Conservation (phyloP, 2,329 filamentous ascomycete genomes). For the Talaromyces islandicus region DNA sequence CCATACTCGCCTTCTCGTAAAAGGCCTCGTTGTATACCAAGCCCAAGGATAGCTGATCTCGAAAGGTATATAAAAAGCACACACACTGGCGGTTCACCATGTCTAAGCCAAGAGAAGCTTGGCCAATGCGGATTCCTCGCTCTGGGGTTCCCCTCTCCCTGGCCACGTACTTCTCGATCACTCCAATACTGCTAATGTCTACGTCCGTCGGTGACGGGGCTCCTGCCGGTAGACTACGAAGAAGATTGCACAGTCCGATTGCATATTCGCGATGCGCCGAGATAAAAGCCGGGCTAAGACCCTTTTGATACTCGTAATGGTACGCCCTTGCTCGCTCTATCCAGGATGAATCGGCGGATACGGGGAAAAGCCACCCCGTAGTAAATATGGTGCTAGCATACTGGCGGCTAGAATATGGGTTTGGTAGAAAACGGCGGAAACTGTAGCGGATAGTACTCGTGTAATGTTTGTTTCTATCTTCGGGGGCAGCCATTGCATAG, state of each 20-base stretch:
- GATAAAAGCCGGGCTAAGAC: slow-evolving; percentile 17
- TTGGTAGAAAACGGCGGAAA: slow-evolving; percentile 21
- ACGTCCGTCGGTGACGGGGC: slow-evolving; percentile 23
- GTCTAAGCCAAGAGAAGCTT: slow-evolving; percentile 25
- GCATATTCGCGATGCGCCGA: slow-evolving; percentile 23
- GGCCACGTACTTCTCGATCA: slow-evolving; percentile 13
- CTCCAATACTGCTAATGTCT: slow-evolving; percentile 16
- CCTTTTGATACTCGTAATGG: slow-evolving; percentile 16
- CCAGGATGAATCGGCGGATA: slow-evolving; percentile 11
- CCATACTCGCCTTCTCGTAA: slow-evolving; percentile 20
- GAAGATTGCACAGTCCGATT: slow-evolving; percentile 15
- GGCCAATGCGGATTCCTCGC: slow-evolving; percentile 18
- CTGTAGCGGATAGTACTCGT: slow-evolving; percentile 24
- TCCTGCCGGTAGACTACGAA: slow-evolving; percentile 15
- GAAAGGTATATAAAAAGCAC: slow-evolving; percentile 28
- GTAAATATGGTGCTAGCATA: slow-evolving; percentile 15
- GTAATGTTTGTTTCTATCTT: slow-evolving; percentile 19
- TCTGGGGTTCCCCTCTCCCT: slow-evolving; percentile 17
- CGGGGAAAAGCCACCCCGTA: slow-evolving; percentile 12
- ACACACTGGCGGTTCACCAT: slow-evolving; percentile 22
- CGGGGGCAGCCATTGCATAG: slow-evolving; percentile 17
- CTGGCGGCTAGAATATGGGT: slow-evolving; percentile 20
- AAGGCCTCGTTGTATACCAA: slow-evolving; percentile 29
- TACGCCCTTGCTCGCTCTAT: slow-evolving; percentile 10
- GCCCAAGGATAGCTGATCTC: slow-evolving; percentile 24